Percentiles rank a stretch among this genome's conserved stretches.
These are phyloP conservation scores for Fusarium buxicola DNA, from an alignment of 2,329 filamentous ascomycete species.

Conservation along the genomic window DNA sequence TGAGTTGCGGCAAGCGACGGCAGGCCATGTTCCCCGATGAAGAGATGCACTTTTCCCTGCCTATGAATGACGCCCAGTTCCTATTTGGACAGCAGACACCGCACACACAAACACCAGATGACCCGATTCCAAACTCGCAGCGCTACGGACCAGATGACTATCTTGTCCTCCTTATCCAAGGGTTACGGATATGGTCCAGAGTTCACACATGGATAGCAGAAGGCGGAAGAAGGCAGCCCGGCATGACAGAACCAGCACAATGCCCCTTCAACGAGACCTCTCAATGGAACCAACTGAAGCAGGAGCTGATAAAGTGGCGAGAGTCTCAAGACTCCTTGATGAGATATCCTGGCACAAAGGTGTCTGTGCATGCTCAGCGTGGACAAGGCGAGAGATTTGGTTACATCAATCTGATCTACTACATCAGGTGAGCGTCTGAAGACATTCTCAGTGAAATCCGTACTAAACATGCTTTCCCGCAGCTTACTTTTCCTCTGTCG, in stretches of 20 bases:
- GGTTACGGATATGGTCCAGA: constrained; percentile 40
- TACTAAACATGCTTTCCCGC: not conserved
- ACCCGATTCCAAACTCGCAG: not conserved
- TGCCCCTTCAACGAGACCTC: constrained; percentile 39
- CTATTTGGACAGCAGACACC: constrained; percentile 25
- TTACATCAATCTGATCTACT: constrained; percentile 44
- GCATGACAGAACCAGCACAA: constrained; percentile 37
- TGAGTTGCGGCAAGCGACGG: constrained; percentile 40
- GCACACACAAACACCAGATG: not conserved
- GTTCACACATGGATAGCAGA: constrained; percentile 43
- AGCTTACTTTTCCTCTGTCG: constrained; percentile 38
- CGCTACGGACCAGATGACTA: constrained; percentile 23
- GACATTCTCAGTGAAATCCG: accelerated
- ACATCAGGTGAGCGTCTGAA: constrained; percentile 31
- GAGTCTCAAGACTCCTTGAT: constrained; percentile 26
- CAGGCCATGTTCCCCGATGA: constrained; percentile 39
- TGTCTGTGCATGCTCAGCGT: constrained; percentile 39
- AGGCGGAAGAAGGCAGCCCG: constrained; percentile 33
- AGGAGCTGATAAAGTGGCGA: constrained; percentile 35
- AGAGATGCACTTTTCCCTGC: constrained; percentile 27
- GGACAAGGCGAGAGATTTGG: constrained; percentile 44
- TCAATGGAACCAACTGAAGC: constrained; percentile 38
- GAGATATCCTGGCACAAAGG: constrained; percentile 40
- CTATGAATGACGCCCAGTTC: constrained; percentile 36
- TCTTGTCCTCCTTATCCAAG: constrained; percentile 33